Evolutionary conservation across 257 asterid genomes (phyloP).

Genomic region (Solanum etuberosum): DNA sequence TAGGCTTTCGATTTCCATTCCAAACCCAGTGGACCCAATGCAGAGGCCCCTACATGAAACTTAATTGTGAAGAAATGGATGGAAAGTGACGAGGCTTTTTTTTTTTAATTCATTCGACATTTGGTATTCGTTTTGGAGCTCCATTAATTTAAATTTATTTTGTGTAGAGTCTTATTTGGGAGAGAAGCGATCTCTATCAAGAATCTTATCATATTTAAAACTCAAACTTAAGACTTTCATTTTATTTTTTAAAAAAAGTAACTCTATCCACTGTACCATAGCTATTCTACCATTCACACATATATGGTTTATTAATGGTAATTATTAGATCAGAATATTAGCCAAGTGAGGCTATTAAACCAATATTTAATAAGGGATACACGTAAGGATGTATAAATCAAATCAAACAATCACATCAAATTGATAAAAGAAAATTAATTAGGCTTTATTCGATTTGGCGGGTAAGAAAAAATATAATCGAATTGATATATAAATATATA

Average conservation of each 20-base stretch:
- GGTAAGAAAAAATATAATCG: background rate
- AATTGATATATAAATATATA: background rate
- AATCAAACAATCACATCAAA: background rate
- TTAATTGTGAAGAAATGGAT: background rate
- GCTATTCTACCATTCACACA: fast-evolving
- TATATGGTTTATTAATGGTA: background rate
- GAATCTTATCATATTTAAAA: no score
- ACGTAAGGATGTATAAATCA: background rate
- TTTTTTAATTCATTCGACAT: no score
- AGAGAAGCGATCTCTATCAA: fast-evolving
- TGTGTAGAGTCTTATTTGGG: no score
- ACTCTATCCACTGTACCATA: no score
- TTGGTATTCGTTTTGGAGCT: fast-evolving
- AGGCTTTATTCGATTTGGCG: background rate
- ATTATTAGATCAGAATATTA: background rate
- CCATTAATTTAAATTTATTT: no score
- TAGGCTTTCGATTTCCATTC: background rate
- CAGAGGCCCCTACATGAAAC: background rate
- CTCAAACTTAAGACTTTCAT: no score
- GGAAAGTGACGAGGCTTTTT: background rate
- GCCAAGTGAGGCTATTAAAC: background rate
- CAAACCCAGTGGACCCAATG: background rate
- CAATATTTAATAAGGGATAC: background rate
- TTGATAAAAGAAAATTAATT: background rate
- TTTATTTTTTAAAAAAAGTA: no score